Evolutionary conservation across 1,284 basidiomycete genomes (phyloP).

Genomic region (Moniliophthora roreri): DNA sequence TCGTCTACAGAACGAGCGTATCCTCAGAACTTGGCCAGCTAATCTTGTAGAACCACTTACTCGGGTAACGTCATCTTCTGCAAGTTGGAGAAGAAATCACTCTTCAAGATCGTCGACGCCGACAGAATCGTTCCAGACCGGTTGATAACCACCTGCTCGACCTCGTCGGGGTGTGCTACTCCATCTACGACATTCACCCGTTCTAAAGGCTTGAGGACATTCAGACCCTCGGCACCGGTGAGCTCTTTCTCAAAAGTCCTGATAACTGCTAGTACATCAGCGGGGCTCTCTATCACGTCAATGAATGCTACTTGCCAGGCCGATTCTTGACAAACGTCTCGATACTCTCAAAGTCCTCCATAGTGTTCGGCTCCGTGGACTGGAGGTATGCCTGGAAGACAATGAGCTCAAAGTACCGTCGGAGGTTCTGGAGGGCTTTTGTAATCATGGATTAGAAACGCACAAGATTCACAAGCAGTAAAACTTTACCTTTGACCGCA

Average conservation of each 20-base stretch:
- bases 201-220: slow-evolving; percentile 85
- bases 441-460: not conserved
- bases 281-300: not conserved
- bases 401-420: slow-evolving; percentile 89
- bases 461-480: not conserved
- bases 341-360: slow-evolving; percentile 75
- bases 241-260: slow-evolving; percentile 95
- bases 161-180: slow-evolving; percentile 87
- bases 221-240: slow-evolving; percentile 65
- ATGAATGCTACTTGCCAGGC: slow-evolving; percentile 54
- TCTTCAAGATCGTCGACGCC: slow-evolving; percentile 94
- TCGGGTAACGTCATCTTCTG: slow-evolving; percentile 96
- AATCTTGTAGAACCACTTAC: slow-evolving; percentile 43
- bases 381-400: slow-evolving; percentile 95
- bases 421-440: slow-evolving; percentile 75
- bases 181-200: slow-evolving; percentile 71
- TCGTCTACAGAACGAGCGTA: slow-evolving; percentile 49
- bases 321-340: slow-evolving; percentile 80
- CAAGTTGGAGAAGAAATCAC: slow-evolving; percentile 93
- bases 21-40: slow-evolving; percentile 3
- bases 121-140: slow-evolving; percentile 88
- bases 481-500: slow-evolving; percentile 65
- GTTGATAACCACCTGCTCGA: slow-evolving; percentile 80
- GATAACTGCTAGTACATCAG: slow-evolving; percentile 60
- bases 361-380: slow-evolving; percentile 81